phyloP scores from a whole-genome alignment of 306 rosid genomes.

The Sechiopsis laciniata region DNA sequence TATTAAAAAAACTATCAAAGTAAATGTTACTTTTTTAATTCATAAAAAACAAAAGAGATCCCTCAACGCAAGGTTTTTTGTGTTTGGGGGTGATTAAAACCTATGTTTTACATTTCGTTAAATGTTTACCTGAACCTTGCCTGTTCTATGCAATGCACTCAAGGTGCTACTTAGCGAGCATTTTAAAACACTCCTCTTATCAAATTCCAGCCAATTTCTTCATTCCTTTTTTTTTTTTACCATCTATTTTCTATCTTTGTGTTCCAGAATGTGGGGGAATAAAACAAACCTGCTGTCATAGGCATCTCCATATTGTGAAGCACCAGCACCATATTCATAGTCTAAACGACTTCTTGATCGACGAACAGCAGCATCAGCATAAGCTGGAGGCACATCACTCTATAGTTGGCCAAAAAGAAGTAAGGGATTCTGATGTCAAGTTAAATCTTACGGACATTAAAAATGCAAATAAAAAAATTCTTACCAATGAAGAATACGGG shows the following conservation, averaged over 20 bases:
- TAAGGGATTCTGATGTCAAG: background rate
- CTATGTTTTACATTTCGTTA: no score
- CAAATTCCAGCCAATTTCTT: no score
- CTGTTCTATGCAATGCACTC: no score
- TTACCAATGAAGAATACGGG: conserved; percentile 60
- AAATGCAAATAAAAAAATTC: conserved; percentile 18
- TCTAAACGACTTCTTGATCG: conserved; percentile 83
- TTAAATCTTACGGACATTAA: background rate
- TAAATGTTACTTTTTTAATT: no score
- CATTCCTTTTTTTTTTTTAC: background rate
- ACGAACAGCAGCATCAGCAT: conserved; percentile 61
- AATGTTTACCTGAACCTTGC: no score
- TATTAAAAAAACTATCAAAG: no score
- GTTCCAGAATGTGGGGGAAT: background rate
- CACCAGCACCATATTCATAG: conserved; percentile 49
- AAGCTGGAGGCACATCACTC: conserved; percentile 79
- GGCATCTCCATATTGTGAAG: conserved; percentile 68
- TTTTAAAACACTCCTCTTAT: no score
- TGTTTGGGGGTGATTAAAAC: no score
- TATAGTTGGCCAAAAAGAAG: conserved; percentile 24
- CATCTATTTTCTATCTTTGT: background rate
- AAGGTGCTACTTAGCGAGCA: no score
- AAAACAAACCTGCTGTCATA: conserved; percentile 69
- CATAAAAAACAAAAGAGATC: no score
- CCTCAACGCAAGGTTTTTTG: no score